Evolutionary conservation across 2,329 filamentous ascomycete species (phyloP), one percentile per base, ranked within the genome.

Genomic region (Venturia oleaginea): DNA sequence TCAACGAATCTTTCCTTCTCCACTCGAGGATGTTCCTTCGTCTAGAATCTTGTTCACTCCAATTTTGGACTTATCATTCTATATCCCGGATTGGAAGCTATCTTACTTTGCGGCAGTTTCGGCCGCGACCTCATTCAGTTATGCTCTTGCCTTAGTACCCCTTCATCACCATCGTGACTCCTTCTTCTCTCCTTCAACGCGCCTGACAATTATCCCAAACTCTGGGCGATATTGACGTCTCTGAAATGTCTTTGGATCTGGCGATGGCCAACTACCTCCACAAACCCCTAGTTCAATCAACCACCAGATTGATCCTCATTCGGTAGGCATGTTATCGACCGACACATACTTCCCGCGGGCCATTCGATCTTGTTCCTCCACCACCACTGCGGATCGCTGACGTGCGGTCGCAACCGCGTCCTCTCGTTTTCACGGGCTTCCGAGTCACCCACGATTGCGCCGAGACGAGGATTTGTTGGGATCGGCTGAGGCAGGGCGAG

Each of bases 291-390:
- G 11, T 57, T 57, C 51, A 34, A 57, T 34, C 51, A 57, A 19
- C 51, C 51, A 22, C 27, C 51, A 57, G 51, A 34, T 57, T 57
- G 51, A 57, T 34, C 51, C 51, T 57, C 51, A 46, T 63, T 57
- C 43, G 63, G 32, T 54, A 61, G 63, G 34, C 46, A 64, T 64
- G 51, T 64, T 64, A 64, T 64, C 51, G 63, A 64, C 57, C 63
- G 37, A 42, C 63, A 59, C 57, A 64, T 64, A 64, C 63, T 64
- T 64, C 55, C 63, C 22, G 22, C 42, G 19, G 24, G 38, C 24
- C 51, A 46, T 30, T 37, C 46, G 61, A 37, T 62, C 40, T 62
- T 54, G 40, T 46, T 46, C 40, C 37, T 32, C 55, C 61, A n/a
- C 40, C 37, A 54, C 24, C 43, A 40, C 32, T 30, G 37, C 59